Conservation (phyloP, 768 basidiomycete genomes). For the Imleria badia region DNA sequence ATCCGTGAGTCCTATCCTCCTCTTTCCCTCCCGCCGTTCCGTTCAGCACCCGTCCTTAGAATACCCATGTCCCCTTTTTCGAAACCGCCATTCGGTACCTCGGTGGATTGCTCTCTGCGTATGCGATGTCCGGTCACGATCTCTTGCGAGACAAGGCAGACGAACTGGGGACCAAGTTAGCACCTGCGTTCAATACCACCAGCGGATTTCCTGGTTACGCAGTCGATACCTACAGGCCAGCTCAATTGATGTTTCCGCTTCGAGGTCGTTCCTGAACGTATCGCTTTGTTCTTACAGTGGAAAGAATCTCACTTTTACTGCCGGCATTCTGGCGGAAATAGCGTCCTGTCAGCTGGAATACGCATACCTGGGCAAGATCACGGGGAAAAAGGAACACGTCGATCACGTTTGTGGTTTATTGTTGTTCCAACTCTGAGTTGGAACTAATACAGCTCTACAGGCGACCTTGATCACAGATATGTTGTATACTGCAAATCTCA, state of each 20-base stretch:
- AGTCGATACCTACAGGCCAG: slow-evolving; percentile 65
- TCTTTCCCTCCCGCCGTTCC: too few relatives aligned
- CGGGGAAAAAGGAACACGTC: slow-evolving; percentile 65
- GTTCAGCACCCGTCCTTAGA: slow-evolving; percentile 12
- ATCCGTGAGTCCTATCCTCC: slow-evolving; percentile 34
- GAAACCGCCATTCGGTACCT: slow-evolving; percentile 90
- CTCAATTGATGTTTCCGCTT: background rate
- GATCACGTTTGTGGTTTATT: slow-evolving; percentile 45
- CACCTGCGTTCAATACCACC: slow-evolving; percentile 68
- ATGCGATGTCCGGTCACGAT: slow-evolving; percentile 67
- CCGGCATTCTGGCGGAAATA: slow-evolving; percentile 68
- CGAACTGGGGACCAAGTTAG: slow-evolving; percentile 66
- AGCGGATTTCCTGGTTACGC: slow-evolving; percentile 69
- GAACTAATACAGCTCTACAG: slow-evolving; percentile 29
- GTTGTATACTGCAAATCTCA: slow-evolving; percentile 47
- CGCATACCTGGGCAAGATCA: slow-evolving; percentile 76
- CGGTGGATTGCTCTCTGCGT: slow-evolving; percentile 81
- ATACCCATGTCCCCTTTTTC: slow-evolving; percentile 54
- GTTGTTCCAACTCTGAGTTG: background rate
- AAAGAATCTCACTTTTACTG: background rate
- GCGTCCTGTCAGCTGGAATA: slow-evolving; percentile 82
- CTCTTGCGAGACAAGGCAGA: slow-evolving; percentile 69
- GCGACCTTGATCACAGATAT: slow-evolving; percentile 48
- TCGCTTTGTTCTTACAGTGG: background rate
- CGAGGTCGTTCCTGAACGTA: background rate